Base-by-base conservation (phyloP, 2,329 filamentous ascomycete genomes). In the Akanthomyces dipterigenus region DNA sequence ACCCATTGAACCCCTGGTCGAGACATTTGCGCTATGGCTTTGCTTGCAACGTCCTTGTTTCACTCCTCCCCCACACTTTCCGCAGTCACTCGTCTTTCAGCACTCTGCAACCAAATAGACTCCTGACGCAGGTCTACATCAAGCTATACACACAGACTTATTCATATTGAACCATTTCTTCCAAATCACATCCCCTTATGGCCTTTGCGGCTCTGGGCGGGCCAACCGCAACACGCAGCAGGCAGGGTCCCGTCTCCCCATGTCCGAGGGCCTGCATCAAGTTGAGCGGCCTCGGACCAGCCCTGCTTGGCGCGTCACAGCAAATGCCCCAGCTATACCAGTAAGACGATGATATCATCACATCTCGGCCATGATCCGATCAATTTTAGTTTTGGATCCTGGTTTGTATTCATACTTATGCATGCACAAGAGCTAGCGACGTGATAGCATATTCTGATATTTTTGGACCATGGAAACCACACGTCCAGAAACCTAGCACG, bases 11-110 rank as follows among this genome's bases (percentile, higher is more conserved):
- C 20, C 42, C 20, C n/a, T 22, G 12, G 43, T 28, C 43, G 43
- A 49, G 55, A 40, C 43, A 48, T 34, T 7, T 9, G 20, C 48
- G 31, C 49, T 22, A 9, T 12, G 18, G 31, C 22, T 20, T 48
- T 8, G 8, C 43, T 57, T 49, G 43, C 55, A 57, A 49, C 43
- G 31, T 40, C 43, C 55, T n/a, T 49, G 43, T 57, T 57, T 57
- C 45, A 57, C 18, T 18, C 31, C 3, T 14, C 24, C 53, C 24
- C 53, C 54, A 26, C 5, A n/a, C 11, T 24, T 38, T 26, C 28
- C 48, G 48, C 28, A 18, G 46, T 18, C 16, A 49, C 18, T 16
- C 26, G 26, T 31, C 26, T 31, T 31, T 49, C 26, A 49, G 31
- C 9, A n/a, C 46, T 20, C 26, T 34, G 46, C 46, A 26, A 20